Evolutionary conservation across 2,329 filamentous ascomycete genomes (phyloP), one percentile per base, ranked within the genome.

Genomic region (Cercospora sp.): DNA sequence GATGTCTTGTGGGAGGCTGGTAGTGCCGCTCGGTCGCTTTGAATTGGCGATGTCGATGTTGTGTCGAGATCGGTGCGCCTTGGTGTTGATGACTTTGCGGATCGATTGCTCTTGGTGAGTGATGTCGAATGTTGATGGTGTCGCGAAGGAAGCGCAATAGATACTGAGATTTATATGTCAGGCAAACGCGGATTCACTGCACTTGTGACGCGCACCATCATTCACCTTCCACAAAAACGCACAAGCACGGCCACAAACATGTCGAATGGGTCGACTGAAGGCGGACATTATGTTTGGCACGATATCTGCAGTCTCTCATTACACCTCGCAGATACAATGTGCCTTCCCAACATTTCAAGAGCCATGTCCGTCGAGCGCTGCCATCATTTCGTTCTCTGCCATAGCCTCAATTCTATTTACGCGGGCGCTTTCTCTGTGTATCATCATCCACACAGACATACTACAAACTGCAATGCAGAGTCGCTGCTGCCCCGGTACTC

Each of bases 221-320:
- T 53, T 26, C 48, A 53, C 23, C 12, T 53, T 53, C 5, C 20
- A 16, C 48, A 53, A 18, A 20, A 48, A 48, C 20, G 18, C 45
- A 23, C 18, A 51, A 20, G 20, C 18, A 20, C 45, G 45, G 10
- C 18, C 18, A 6, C 45, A 23, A 51, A 23, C 45, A 10, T 3
- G 48, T 55, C 48, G 48, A 28, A 6, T 55, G 48, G 20, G 48
- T 55, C 48, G 23, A 30, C 23, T 55, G 48, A 26, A 55, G 23
- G 48, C 23, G 48, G 48, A 55, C 20, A 16, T 0, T 28, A 13
- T 55, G 23, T 28, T 55, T 55, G 48, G 48, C 48, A 55, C 20
- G 23, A 55, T 55, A 55, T 55, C 48, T 55, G 48, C 23, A 55
- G 48, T 28, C 48, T 55, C 48, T 28, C 48, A 55, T 55, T 55